These are phyloP conservation scores for Rugonectria rugulosa DNA, from an alignment of 2,329 filamentous ascomycete species.

Conservation along the genomic window DNA sequence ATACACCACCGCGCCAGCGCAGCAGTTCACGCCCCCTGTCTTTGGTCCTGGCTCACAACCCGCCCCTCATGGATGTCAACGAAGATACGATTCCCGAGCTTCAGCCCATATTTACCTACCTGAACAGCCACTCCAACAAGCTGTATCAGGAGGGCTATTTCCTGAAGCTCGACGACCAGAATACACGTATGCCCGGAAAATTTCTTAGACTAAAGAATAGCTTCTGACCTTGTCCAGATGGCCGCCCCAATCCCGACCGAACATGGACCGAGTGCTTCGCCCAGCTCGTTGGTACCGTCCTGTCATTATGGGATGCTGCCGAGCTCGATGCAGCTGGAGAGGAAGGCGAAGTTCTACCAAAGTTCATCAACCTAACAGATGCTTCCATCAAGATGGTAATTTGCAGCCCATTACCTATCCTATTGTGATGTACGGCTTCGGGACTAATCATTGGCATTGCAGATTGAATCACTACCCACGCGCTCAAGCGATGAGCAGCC, in stretches of 20 bases:
- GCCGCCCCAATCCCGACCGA: conserved; percentile 83
- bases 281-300: conserved; percentile 91
- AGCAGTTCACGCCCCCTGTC: conserved; percentile 77
- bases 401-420: not conserved
- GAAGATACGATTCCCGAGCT: conserved; percentile 91
- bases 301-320: conserved; percentile 94
- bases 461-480: conserved; percentile 91
- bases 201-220: not conserved
- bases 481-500: conserved; percentile 78
- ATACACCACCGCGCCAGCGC: conserved; percentile 53
- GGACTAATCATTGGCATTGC: conserved; percentile 27
- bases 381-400: conserved; percentile 95
- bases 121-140: conserved; percentile 96
- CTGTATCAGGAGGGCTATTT: conserved; percentile 98
- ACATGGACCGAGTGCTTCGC: conserved; percentile 98
- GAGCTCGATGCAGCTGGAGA: conserved; percentile 88
- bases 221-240: conserved; percentile 63
- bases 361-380: conserved; percentile 96
- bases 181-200: conserved; percentile 71
- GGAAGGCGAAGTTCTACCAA: conserved; percentile 84
- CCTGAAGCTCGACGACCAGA: conserved; percentile 93
- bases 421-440: not conserved
- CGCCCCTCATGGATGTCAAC: conserved; percentile 83
- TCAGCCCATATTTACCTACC: conserved; percentile 89
- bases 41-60: conserved; percentile 86